A percentile compares a stretch with the other conserved stretches of the same genome.
Evolutionary conservation across 805 yeast genomes (phyloP).

Genomic region (Komagataella kurtzmanii): DNA sequence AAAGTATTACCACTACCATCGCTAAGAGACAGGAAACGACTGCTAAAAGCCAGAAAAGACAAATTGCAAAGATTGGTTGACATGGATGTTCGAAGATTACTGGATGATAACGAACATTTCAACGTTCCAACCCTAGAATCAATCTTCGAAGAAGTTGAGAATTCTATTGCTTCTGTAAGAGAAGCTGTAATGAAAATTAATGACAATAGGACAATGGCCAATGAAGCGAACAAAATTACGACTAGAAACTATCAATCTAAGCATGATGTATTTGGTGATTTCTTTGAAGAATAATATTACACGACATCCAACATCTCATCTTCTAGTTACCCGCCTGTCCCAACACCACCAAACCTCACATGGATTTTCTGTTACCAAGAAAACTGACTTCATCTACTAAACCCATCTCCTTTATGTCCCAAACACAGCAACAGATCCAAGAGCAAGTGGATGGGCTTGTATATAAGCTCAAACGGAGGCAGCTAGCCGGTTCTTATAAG

Average conservation of each 20-base stretch:
- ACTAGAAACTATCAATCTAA: not conserved
- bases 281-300: not conserved
- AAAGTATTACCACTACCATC: slow-evolving; percentile 18
- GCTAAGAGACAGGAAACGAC: slow-evolving; percentile 5
- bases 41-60: slow-evolving; percentile 16
- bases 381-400: not conserved
- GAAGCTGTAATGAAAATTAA: not conserved
- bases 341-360: not conserved
- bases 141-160: slow-evolving; percentile 25
- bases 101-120: slow-evolving; percentile 18
- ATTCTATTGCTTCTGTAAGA: slow-evolving; percentile 19
- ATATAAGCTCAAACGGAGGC: slow-evolving; percentile 64
- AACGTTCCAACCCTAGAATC: slow-evolving; percentile 11
- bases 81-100: slow-evolving; percentile 6
- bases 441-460: slow-evolving; percentile 18
- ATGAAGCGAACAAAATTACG: not conserved
- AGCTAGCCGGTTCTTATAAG: slow-evolving; percentile 64
- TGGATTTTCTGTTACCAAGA: not conserved
- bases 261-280: not conserved
- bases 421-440: slow-evolving; percentile 4
- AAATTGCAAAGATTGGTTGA: slow-evolving; percentile 21
- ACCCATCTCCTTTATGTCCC: not conserved
- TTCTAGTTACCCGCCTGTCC: not conserved
- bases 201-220: not conserved
- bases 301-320: not conserved